A percentile compares a stretch with the other conserved stretches of the same genome.
Evolutionary conservation across 768 basidiomycete genomes (phyloP).

Genomic region (Rhodotorula taiwanensis): DNA sequence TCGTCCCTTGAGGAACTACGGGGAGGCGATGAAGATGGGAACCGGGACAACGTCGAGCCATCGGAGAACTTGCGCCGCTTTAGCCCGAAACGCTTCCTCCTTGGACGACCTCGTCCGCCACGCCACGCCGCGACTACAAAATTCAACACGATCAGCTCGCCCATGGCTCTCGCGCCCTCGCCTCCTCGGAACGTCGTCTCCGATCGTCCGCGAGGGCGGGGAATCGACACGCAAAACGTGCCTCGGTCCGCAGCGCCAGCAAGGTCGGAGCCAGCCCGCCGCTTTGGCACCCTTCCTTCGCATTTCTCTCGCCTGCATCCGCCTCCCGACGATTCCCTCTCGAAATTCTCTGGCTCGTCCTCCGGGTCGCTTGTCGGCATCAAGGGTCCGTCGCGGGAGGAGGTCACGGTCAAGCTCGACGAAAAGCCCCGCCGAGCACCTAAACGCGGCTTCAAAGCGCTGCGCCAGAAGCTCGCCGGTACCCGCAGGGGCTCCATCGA

Average conservation of each 20-base stretch:
- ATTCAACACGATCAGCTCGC: background rate
- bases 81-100: slow-evolving; percentile 1
- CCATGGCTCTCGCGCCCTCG: background rate
- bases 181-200: background rate
- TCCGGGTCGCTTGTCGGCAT: slow-evolving; percentile 11
- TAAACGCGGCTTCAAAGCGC: slow-evolving; percentile 2
- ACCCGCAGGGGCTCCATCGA: no score
- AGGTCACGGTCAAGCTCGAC: no score
- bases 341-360: slow-evolving; percentile 30
- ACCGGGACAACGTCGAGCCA: background rate
- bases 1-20: no score
- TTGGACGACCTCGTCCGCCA: slow-evolving; percentile 1
- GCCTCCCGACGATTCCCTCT: slow-evolving; percentile 6
- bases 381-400: no score
- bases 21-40: slow-evolving; percentile 6
- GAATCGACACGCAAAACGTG: no score
- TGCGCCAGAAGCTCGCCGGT: background rate
- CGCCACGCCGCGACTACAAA: background rate
- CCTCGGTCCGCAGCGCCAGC: background rate
- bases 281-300: background rate
- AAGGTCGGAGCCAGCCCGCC: background rate
- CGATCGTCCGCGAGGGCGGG: background rate
- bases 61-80: background rate
- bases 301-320: background rate
- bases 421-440: background rate